A percentile compares a stretch with the other conserved stretches of the same genome.
These are phyloP conservation scores for Phalaenopsis equestris DNA, from an alignment of 106 monocot species.

Conservation along the genomic window DNA sequence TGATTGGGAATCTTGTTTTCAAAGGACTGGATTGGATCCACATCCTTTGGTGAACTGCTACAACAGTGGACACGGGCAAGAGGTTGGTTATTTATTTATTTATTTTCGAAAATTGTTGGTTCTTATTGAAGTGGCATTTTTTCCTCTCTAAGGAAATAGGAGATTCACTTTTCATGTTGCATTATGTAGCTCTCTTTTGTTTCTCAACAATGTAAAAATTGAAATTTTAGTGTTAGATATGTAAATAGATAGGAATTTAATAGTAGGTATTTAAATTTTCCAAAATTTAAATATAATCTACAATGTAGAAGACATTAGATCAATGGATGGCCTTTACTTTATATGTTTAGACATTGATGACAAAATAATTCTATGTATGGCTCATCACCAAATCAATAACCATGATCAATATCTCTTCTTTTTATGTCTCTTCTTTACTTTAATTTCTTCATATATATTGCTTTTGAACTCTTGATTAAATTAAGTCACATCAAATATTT, in stretches of 20 bases:
- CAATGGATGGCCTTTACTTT: too few species aligned
- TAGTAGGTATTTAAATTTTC: too few species aligned
- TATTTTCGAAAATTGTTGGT: too few species aligned
- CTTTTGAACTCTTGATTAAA: not conserved
- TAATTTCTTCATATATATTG: not conserved
- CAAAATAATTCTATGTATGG: too few species aligned
- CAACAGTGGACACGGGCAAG: slow-evolving; percentile 41
- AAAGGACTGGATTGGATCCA: slow-evolving; percentile 39
- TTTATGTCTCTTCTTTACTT: not conserved
- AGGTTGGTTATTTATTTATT: slow-evolving; percentile 25
- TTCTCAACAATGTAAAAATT: not conserved
- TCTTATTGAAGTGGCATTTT: not conserved
- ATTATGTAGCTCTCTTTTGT: not conserved
- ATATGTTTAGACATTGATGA: too few species aligned
- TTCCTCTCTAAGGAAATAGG: not conserved
- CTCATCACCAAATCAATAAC: too few species aligned
- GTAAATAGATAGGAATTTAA: too few species aligned
- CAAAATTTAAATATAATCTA: not conserved
- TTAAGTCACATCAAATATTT: too few species aligned
- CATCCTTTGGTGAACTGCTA: slow-evolving; percentile 57
- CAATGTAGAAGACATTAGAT: too few species aligned
- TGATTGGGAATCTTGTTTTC: slow-evolving; percentile 78
- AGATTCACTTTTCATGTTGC: not conserved
- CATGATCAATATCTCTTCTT: not conserved
- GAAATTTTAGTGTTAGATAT: not conserved